Conservation (phyloP, 306 rosid genomes). For the Mimosa pudica region DNA sequence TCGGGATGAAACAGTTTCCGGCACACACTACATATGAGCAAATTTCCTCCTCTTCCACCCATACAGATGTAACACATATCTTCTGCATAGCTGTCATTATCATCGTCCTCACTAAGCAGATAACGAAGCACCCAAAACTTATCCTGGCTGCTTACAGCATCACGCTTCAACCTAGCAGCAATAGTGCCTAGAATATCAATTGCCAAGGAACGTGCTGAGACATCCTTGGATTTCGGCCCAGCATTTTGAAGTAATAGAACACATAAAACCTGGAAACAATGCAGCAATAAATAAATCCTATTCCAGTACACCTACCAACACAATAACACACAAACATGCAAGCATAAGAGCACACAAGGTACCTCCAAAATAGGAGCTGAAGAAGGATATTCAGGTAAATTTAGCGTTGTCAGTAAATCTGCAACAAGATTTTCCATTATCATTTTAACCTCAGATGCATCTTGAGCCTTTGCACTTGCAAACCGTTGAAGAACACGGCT, state of each 20-base stretch:
- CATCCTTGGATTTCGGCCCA: constrained; percentile 86
- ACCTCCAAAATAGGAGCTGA: constrained; percentile 95
- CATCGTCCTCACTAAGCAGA: constrained; percentile 52
- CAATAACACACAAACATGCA: constrained; percentile 21
- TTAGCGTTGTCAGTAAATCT: constrained; percentile 84
- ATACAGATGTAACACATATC: constrained; percentile 80
- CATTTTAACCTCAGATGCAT: constrained; percentile 83
- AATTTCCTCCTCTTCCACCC: constrained; percentile 63
- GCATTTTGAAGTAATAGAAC: constrained; percentile 92
- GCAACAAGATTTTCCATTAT: constrained; percentile 91
- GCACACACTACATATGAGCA: constrained; percentile 66
- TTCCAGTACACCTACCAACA: constrained; percentile 22
- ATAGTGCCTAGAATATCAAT: constrained; percentile 96
- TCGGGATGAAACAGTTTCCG: constrained; percentile 83
- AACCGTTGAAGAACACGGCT: constrained; percentile 88
- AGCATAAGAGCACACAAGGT: constrained; percentile 15
- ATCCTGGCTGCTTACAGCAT: constrained; percentile 70
- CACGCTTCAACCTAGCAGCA: constrained; percentile 99
- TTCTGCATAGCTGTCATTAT: constrained; percentile 46
- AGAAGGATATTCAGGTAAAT: constrained; percentile 96
- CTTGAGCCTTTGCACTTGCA: constrained; percentile 82
- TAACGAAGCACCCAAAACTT: constrained; percentile 85
- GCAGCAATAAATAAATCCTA: constrained; percentile 38
- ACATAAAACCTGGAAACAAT: constrained; percentile 84
- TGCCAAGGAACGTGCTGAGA: constrained; percentile 82